A percentile compares a stretch with the other conserved stretches of the same genome.
phyloP scores from a whole-genome alignment of 371 early-diverging fungal genomes.

The Nosema muscidifuracis region DNA sequence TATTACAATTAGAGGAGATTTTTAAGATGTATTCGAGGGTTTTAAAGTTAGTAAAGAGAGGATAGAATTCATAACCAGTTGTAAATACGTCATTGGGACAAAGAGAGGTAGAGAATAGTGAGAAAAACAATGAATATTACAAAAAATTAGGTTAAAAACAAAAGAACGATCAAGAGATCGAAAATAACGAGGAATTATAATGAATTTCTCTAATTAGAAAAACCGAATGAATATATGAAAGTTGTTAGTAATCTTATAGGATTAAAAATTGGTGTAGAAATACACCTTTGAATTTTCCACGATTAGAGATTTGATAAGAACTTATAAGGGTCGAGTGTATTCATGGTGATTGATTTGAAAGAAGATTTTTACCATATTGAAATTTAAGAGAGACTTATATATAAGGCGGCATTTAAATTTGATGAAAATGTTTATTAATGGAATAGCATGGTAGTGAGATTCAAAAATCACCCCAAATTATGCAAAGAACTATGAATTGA shows the following conservation, averaged over 20 bases:
- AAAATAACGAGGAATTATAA: too few species aligned
- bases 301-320: slow-evolving; percentile 18
- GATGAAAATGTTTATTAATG: slow-evolving; percentile 37
- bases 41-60: too few species aligned
- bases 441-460: slow-evolving; percentile 38
- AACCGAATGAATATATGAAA: slow-evolving; percentile 52
- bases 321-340: slow-evolving; percentile 16
- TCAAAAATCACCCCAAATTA: slow-evolving; percentile 44
- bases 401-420: slow-evolving; percentile 19
- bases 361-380: slow-evolving; percentile 19
- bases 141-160: too few species aligned
- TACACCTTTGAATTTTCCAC: slow-evolving; percentile 17
- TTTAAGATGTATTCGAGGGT: too few species aligned
- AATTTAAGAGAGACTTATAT: background rate
- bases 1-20: too few species aligned
- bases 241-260: slow-evolving; percentile 19
- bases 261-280: slow-evolving; percentile 24
- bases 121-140: too few species aligned
- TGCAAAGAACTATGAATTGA: slow-evolving; percentile 47
- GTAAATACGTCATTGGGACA: too few species aligned
- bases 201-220: too few species aligned
- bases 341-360: slow-evolving; percentile 24
- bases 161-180: too few species aligned
- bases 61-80: too few species aligned
- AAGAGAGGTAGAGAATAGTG: too few species aligned